A percentile compares a stretch with the other conserved stretches of the same genome.
These are phyloP conservation scores for Erucastrum elatum DNA, from an alignment of 345 rosid species.

Conservation along the genomic window DNA sequence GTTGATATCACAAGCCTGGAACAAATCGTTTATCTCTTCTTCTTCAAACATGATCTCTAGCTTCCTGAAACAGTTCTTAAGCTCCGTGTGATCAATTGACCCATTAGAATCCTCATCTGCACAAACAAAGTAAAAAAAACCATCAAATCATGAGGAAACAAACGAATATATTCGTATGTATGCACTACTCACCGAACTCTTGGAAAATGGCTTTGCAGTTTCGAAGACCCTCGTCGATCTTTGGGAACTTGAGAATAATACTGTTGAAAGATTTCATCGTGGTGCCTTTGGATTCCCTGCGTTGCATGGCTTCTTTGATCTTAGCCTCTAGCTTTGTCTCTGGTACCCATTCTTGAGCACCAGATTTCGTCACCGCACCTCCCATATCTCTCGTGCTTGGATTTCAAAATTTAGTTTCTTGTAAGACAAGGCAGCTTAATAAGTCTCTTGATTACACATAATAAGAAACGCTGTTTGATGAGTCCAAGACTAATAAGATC, in stretches of 20 bases:
- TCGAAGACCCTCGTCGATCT: conserved; percentile 73
- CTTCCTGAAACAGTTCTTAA: conserved; percentile 65
- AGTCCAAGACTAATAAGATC: too few relatives aligned
- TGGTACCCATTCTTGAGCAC: conserved; percentile 47
- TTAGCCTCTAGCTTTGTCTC: conserved; percentile 87
- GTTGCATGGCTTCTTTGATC: conserved; percentile 75
- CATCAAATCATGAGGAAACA: not conserved
- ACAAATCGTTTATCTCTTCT: conserved; percentile 80
- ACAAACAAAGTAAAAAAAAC: not conserved
- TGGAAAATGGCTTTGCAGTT: conserved; percentile 82
- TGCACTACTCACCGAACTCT: conserved; percentile 63
- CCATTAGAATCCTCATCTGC: conserved; percentile 88
- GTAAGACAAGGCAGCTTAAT: conserved; percentile 37
- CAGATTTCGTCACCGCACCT: conserved; percentile 47
- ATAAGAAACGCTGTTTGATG: not conserved
- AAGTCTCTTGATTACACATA: conserved; percentile 5
- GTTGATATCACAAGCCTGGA: conserved; percentile 77
- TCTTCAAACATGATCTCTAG: conserved; percentile 72
- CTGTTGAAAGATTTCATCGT: conserved; percentile 75
- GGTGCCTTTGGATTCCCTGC: conserved; percentile 64
- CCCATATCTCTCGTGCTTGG: conserved; percentile 53
- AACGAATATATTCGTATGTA: not conserved
- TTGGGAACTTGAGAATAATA: conserved; percentile 86
- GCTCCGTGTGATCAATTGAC: conserved; percentile 75
- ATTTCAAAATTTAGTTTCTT: conserved; percentile 29